Base-by-base conservation (phyloP, 805 yeast genomes). In the Blastobotrys robertii region DNA sequence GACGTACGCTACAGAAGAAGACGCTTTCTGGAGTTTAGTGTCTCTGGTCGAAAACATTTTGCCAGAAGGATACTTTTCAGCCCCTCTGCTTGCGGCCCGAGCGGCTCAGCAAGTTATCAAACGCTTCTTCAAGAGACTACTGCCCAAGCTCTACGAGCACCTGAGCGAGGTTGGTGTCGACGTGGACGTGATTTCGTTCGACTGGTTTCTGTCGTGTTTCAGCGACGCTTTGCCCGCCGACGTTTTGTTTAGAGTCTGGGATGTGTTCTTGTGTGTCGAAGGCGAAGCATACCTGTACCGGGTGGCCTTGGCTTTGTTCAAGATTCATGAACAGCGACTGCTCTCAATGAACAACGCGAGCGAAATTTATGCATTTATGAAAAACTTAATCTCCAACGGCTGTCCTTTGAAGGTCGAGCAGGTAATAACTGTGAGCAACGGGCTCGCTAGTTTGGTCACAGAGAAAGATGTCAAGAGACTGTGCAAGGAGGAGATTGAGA, bases 131-230 rank as follows among this genome's bases (percentile, higher is more conserved):
- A 51, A 53, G n/a, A 58, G 55, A 25, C 51, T 59, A 8, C 43
- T 73, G 34, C 77, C 79, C 0, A 53, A 58, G 30, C 52, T 76
- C 10, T 46, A 54, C 39, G 50, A 45, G 3, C 76, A 73, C 44
- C 62, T 64, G 38, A 15, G 39, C 2, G 41, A 38, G 0, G 48
- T 64, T 4, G 62, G 61, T 2, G 66, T 76, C 30, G 74, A 74
- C 40, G 49, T 72, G 2, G 76, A 72, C 37, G 65, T 73, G 12
- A 65, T 75, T 16, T 67, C 77, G 9, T 66, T 74, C 51, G 72
- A 73, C 45, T 76, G 81, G 81, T 74, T 77, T 63, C 60, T 76
- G 11, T 65, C 76, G 8, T 56, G 77, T 28, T 76, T 74, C 53
- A 69, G 76, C 0, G 79, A 67, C 37, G 64, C 73, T 30, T 53